Percentiles rank a stretch among this genome's conserved stretches.
Conservation (phyloP, 345 rosid species). For the Salix brachista region DNA sequence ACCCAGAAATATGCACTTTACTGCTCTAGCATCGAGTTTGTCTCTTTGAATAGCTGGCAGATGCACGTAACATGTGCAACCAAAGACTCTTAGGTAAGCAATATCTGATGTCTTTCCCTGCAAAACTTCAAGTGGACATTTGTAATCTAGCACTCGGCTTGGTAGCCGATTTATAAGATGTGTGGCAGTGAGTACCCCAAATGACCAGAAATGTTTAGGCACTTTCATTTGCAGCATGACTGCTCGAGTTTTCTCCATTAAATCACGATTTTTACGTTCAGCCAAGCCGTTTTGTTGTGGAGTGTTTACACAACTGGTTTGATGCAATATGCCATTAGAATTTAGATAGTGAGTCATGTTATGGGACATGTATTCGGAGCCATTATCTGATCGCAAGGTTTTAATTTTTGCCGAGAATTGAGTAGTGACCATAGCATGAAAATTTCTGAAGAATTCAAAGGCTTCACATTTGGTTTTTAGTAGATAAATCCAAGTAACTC, state of each 20-base stretch:
- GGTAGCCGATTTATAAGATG: background rate
- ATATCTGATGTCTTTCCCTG: accelerated
- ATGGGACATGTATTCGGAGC: no score
- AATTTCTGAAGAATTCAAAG: no score
- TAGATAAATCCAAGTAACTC: no score
- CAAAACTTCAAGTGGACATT: background rate
- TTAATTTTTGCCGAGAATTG: no score
- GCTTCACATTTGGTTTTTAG: no score
- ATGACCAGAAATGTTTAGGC: background rate
- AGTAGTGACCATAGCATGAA: no score
- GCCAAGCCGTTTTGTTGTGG: background rate
- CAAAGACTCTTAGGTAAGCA: background rate
- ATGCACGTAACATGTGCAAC: background rate
- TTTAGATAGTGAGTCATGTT: no score
- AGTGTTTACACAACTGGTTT: background rate
- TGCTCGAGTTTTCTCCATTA: background rate
- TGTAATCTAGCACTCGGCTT: background rate
- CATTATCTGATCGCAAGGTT: no score
- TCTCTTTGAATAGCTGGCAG: background rate
- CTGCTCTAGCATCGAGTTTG: background rate
- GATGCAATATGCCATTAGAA: background rate
- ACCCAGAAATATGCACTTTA: background rate
- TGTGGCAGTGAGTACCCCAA: background rate
- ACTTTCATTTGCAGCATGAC: constrained; percentile 2
- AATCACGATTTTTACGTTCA: background rate